These are phyloP conservation scores for Rhodotorula toruloides DNA, from an alignment of 768 basidiomycete species.

Conservation along the genomic window DNA sequence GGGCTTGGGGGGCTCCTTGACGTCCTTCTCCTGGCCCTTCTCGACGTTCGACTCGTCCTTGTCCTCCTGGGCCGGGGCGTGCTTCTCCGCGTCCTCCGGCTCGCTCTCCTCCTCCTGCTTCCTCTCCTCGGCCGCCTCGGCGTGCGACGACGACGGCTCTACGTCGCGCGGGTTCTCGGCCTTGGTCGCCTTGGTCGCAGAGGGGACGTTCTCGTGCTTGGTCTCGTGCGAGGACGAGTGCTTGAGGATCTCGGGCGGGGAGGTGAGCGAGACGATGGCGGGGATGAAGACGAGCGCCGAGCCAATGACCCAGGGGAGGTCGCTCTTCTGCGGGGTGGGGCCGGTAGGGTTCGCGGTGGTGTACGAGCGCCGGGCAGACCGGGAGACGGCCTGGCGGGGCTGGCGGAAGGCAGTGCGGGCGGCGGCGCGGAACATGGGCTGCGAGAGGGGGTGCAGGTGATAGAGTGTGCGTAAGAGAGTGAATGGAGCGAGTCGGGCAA, in stretches of 20 bases:
- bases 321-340: slow-evolving; percentile 2
- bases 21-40: not conserved
- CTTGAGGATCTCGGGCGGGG: slow-evolving; percentile 5
- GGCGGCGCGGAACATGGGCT: slow-evolving; percentile 12
- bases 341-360: not conserved
- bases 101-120: not conserved
- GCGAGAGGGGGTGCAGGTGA: not conserved
- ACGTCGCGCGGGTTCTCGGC: not conserved
- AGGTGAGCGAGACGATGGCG: no score
- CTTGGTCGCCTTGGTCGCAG: not conserved
- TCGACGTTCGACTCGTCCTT: not conserved
- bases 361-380: not conserved
- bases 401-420: slow-evolving; percentile 1
- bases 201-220: slow-evolving; percentile 1
- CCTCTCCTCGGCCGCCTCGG: not conserved
- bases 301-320: slow-evolving; percentile 16
- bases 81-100: not conserved
- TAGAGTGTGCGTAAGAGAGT: not conserved
- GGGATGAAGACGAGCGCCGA: slow-evolving; percentile 7
- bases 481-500: no score
- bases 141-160: slow-evolving; percentile 4
- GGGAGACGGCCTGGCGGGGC: not conserved
- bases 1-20: not conserved
- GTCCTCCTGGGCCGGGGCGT: not conserved
- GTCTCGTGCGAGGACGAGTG: not conserved